phyloP scores from a whole-genome alignment of 2,329 filamentous ascomycete genomes.

The Talaromyces sp. region DNA sequence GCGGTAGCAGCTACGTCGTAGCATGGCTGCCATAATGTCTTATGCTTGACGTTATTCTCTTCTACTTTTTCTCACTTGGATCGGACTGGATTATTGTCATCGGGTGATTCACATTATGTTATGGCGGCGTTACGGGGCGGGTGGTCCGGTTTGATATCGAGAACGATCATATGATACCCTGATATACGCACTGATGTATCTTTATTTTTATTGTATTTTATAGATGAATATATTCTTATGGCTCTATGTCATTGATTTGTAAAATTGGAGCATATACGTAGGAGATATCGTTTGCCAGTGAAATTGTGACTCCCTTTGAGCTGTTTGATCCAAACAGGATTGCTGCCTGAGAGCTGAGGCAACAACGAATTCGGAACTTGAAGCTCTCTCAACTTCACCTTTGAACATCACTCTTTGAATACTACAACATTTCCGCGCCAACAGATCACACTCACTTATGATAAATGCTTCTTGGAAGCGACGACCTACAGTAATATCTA shows the following conservation, averaged over 20 bases:
- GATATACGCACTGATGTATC: conserved; percentile 13
- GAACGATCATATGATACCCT: conserved; percentile 36
- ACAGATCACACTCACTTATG: background rate
- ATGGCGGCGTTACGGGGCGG: conserved; percentile 10
- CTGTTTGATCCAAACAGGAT: background rate
- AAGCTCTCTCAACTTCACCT: background rate
- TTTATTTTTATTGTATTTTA: conserved; percentile 2
- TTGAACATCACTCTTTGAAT: background rate
- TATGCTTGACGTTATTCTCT: background rate
- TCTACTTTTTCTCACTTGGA: background rate
- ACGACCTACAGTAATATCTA: background rate
- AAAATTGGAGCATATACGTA: background rate
- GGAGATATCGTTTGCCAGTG: too few relatives aligned
- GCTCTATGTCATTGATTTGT: background rate
- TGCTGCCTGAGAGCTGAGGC: conserved; percentile 2
- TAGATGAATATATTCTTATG: background rate
- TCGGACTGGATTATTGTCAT: background rate
- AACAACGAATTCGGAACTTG: background rate
- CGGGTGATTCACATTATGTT: background rate
- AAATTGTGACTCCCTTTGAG: background rate
- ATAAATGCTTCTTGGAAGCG: background rate
- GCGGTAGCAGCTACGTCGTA: conserved; percentile 25
- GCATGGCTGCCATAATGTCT: background rate
- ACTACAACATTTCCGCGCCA: background rate
- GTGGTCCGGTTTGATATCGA: conserved; percentile 17